Conservation (phyloP, 2,329 filamentous ascomycete genomes). For the Neoarthrinium moseri region DNA sequence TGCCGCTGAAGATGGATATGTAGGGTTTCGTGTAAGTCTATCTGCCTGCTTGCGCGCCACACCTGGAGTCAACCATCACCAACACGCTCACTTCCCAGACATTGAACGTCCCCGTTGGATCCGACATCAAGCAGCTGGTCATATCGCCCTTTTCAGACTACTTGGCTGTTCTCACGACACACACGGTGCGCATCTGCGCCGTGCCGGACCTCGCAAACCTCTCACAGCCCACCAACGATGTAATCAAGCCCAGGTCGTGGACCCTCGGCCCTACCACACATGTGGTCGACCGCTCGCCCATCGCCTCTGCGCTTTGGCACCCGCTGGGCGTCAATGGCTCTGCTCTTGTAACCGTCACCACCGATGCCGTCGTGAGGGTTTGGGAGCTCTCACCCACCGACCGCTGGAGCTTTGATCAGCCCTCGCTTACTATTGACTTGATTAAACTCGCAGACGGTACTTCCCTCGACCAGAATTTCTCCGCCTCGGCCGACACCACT, state of each 20-base stretch:
- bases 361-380: slow-evolving; percentile 81
- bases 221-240: slow-evolving; percentile 62
- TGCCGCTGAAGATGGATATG: slow-evolving; percentile 23
- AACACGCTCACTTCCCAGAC: slow-evolving; percentile 44
- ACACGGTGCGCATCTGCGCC: slow-evolving; percentile 86
- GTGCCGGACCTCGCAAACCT: slow-evolving; percentile 80
- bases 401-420: slow-evolving; percentile 82
- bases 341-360: slow-evolving; percentile 84
- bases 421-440: slow-evolving; percentile 81
- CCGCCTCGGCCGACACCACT: slow-evolving; percentile 69
- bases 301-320: slow-evolving; percentile 88
- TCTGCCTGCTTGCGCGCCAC: slow-evolving; percentile 15
- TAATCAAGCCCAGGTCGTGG: slow-evolving; percentile 80
- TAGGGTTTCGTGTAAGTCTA: slow-evolving; percentile 46
- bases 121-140: slow-evolving; percentile 80
- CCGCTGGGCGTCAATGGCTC: slow-evolving; percentile 80
- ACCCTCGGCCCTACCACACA: slow-evolving; percentile 92
- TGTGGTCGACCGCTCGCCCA: slow-evolving; percentile 77
- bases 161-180: slow-evolving; percentile 80
- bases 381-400: slow-evolving; percentile 89
- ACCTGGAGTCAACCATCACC: slow-evolving; percentile 4
- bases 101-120: slow-evolving; percentile 74
- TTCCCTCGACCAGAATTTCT: slow-evolving; percentile 79
- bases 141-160: slow-evolving; percentile 81
- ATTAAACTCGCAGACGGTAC: slow-evolving; percentile 85